Percentiles rank a stretch among this genome's conserved stretches.
phyloP scores from a whole-genome alignment of 768 basidiomycete species.

The Collybia mongolica region DNA sequence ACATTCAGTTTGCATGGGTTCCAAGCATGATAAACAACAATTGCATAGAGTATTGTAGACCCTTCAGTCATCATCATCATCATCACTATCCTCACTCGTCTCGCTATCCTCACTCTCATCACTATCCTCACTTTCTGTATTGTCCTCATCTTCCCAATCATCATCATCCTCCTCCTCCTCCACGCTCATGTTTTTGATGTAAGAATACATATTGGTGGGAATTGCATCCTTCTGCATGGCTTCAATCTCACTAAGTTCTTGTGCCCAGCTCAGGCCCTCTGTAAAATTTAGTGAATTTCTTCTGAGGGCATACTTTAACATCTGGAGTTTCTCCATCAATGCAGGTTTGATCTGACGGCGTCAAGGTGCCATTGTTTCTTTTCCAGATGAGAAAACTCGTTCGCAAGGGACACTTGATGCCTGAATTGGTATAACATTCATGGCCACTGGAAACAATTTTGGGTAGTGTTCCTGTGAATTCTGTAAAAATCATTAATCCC shows the following conservation, averaged over 20 bases:
- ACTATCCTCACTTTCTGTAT: no score
- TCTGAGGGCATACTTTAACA: slow-evolving; percentile 4
- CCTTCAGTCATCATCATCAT: no score
- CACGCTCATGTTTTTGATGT: no score
- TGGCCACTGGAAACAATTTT: neutral
- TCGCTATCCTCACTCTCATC: no score
- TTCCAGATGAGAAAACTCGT: slow-evolving; percentile 12
- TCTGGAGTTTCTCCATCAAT: slow-evolving; percentile 11
- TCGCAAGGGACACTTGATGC: no score
- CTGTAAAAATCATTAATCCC: no score
- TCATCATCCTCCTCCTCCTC: neutral
- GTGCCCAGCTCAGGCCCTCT: neutral
- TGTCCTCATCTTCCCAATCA: neutral
- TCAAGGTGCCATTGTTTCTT: slow-evolving; percentile 8
- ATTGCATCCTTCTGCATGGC: no score
- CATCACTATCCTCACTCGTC: no score
- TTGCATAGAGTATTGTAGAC: no score
- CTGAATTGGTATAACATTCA: slow-evolving; percentile 9
- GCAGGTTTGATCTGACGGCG: neutral
- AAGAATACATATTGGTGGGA: no score
- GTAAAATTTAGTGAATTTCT: slow-evolving; percentile 1
- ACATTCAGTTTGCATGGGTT: no score
- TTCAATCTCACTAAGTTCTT: slow-evolving; percentile 2
- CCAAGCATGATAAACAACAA: no score
- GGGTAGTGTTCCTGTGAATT: neutral